These are phyloP conservation scores for Globisporangium yorkense DNA, from an alignment of 352 stramenopile species.

Conservation along the genomic window DNA sequence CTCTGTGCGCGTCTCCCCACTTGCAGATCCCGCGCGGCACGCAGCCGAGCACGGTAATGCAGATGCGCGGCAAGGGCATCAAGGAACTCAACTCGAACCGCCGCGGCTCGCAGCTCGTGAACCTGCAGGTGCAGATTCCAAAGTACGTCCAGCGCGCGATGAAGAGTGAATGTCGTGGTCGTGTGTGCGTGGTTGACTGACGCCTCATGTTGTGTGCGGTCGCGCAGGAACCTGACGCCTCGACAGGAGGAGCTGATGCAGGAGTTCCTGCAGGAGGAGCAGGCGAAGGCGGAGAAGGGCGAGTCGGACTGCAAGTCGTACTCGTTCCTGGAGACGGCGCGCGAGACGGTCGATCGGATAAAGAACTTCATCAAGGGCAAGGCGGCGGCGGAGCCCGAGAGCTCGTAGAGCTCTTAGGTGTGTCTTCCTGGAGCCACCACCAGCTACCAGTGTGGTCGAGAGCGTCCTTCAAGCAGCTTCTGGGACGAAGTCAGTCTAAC, in stretches of 20 bases:
- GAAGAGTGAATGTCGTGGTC: not conserved
- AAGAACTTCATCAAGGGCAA: constrained; percentile 86
- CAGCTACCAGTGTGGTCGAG: too few species aligned
- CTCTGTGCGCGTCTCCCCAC: not conserved
- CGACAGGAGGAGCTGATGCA: constrained; percentile 95
- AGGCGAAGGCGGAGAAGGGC: constrained; percentile 56
- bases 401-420: constrained; percentile 1
- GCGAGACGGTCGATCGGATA: constrained; percentile 83
- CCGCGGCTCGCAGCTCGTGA: constrained; percentile 95
- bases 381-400: constrained; percentile 8
- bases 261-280: constrained; percentile 92
- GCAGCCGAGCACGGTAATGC: constrained; percentile 94
- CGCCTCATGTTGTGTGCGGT: not conserved
- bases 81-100: constrained; percentile 90
- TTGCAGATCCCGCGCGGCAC: constrained; percentile 86
- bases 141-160: constrained; percentile 49
- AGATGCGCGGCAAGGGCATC: constrained; percentile 96
- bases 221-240: constrained; percentile 76
- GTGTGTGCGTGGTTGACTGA: not conserved
- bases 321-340: constrained; percentile 74
- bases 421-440: too few species aligned
- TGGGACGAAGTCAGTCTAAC: too few species aligned
- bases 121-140: constrained; percentile 94
- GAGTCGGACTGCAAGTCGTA: constrained; percentile 79
- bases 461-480: too few species aligned